phyloP scores from a whole-genome alignment of 768 basidiomycete genomes.

The Phanerochaete carnosa region DNA sequence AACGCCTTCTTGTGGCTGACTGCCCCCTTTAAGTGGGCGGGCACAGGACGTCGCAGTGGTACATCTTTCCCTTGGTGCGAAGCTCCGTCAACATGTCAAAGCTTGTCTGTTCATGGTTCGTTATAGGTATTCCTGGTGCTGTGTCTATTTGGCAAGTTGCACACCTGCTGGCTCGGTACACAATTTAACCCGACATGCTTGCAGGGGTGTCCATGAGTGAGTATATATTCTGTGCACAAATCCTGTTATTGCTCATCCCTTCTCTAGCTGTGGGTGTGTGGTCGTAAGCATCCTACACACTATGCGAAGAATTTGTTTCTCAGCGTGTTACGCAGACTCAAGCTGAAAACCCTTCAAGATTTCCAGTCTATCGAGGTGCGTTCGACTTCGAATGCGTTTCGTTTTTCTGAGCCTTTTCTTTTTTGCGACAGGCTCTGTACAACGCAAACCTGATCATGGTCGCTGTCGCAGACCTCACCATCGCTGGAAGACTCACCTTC shows the following conservation, averaged over 20 bases:
- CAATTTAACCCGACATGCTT: not conserved
- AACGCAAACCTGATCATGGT: not conserved
- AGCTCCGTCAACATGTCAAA: not conserved
- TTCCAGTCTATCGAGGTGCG: not conserved
- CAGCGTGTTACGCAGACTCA: not conserved
- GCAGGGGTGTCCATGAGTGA: too few relatives aligned
- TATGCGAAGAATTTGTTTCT: not conserved
- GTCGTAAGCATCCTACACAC: not conserved
- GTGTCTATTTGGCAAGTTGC: not conserved
- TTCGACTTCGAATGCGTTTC: too few relatives aligned
- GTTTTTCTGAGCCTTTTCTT: not conserved
- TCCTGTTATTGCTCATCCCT: not conserved
- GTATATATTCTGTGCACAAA: not conserved
- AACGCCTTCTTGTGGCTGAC: not conserved
- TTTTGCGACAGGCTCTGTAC: not conserved
- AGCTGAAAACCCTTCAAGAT: not conserved
- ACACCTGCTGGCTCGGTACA: too few relatives aligned
- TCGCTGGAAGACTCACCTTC: not conserved
- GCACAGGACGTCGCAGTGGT: not conserved
- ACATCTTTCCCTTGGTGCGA: not conserved
- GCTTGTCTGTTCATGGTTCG: not conserved
- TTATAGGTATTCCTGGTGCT: not conserved
- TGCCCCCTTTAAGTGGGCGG: not conserved
- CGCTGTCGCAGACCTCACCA: not conserved
- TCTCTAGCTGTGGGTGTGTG: not conserved